phyloP scores from a whole-genome alignment of 2,329 filamentous ascomycete genomes.

The Hymenotorrendiella dingleyae region DNA sequence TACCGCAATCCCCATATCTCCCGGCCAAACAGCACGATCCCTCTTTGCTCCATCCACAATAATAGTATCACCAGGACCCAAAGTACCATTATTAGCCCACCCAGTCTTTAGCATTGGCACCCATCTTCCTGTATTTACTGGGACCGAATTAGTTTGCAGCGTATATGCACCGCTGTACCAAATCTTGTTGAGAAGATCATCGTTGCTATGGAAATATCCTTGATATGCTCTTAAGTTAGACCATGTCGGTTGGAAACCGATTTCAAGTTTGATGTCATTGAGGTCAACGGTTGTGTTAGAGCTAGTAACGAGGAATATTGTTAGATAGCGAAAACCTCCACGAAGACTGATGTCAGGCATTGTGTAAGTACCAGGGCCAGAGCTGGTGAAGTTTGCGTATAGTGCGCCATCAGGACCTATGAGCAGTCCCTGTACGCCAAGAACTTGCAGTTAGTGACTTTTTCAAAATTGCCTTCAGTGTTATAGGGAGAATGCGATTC shows the following conservation, averaged over 20 bases:
- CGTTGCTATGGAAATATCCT: constrained; percentile 46
- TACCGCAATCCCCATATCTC: constrained; percentile 52
- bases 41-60: constrained; percentile 51
- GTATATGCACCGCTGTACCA: constrained; percentile 48
- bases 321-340: constrained; percentile 49
- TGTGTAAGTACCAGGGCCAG: constrained; percentile 32
- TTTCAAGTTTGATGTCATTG: constrained; percentile 31
- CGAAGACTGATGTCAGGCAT: constrained; percentile 41
- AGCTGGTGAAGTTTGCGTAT: constrained; percentile 35
- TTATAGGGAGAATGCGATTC: too few species aligned
- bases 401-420: constrained; percentile 45
- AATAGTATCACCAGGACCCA: constrained; percentile 27
- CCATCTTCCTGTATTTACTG: constrained; percentile 29
- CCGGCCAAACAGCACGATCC: constrained; percentile 55
- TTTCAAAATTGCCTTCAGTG: too few species aligned
- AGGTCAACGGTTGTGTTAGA: constrained; percentile 19
- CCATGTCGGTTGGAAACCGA: constrained; percentile 39
- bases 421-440: too few species aligned
- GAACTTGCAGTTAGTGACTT: too few species aligned
- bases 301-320: constrained; percentile 35
- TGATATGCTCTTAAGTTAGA: constrained; percentile 41
- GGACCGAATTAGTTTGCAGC: constrained; percentile 28
- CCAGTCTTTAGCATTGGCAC: constrained; percentile 26
- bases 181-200: constrained; percentile 46
- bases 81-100: constrained; percentile 35